These are phyloP conservation scores for Lasiodiplodia gonubiensis DNA, from an alignment of 2,329 filamentous ascomycete species.

Conservation along the genomic window DNA sequence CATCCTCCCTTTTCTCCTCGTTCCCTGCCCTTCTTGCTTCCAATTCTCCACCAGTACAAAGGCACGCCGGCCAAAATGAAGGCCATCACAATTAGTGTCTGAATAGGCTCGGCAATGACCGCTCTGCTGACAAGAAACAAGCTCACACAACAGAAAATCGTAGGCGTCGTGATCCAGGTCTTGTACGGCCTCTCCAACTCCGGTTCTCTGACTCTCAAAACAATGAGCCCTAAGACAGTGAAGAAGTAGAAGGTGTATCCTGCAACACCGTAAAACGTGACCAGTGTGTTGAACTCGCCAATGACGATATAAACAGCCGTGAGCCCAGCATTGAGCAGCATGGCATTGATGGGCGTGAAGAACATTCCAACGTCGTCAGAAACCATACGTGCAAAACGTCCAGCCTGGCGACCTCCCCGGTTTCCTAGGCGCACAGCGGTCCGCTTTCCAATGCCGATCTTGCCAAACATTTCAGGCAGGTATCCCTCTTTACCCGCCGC, in stretches of 20 bases:
- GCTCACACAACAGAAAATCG: conserved; percentile 98
- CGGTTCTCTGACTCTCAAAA: conserved; percentile 86
- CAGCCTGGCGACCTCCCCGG: not conserved
- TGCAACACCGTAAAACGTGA: conserved; percentile 97
- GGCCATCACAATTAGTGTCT: conserved; percentile 83
- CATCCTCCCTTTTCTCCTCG: conserved; percentile 23
- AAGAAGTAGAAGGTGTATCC: conserved; percentile 98
- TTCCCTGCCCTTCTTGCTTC: conserved; percentile 37
- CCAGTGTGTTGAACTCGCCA: conserved; percentile 87
- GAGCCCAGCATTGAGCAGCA: conserved; percentile 77
- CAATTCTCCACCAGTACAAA: conserved; percentile 87
- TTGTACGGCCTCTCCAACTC: conserved; percentile 87
- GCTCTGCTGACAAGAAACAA: conserved; percentile 88
- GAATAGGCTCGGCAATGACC: conserved; percentile 86
- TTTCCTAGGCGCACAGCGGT: conserved; percentile 41
- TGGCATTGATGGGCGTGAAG: conserved; percentile 92
- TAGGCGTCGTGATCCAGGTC: conserved; percentile 96
- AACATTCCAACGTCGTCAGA: conserved; percentile 79
- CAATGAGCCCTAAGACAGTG: conserved; percentile 89
- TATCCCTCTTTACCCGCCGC: conserved; percentile 95
- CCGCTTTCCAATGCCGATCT: conserved; percentile 70
- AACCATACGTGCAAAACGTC: conserved; percentile 14
- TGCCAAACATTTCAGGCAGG: conserved; percentile 81
- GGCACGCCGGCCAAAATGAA: conserved; percentile 86
- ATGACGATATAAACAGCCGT: conserved; percentile 80